Evolutionary conservation across 2,329 filamentous ascomycete genomes (phyloP), one percentile per base, ranked within the genome.

Genomic region (Diplodia seriata): DNA sequence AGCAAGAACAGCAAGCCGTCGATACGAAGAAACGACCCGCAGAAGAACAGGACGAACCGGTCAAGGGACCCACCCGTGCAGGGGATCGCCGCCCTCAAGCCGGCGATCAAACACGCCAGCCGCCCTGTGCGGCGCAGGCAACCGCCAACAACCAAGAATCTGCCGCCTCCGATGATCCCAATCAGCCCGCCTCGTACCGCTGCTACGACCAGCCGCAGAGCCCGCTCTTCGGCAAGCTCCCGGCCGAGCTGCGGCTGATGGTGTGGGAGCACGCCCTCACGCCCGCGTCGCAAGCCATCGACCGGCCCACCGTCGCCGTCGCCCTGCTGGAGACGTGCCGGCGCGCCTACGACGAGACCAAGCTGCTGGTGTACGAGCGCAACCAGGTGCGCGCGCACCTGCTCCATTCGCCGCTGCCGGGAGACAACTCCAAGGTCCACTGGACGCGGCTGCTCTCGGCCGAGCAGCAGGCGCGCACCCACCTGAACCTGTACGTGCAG

Each of bases 401-500:
- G 2, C 59, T 63, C n/a, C 23, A 40, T 47, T 63, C 59, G 29
- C 59, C 59, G 12, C 43, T 51, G 18, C 59, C 59, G 1, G 18
- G 18, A 2, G n/a, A 23, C 15, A 18, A n/a, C n/a, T n/a, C 6
- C 26, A 62, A 51, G 43, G 31, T 9, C 8, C 59, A 63, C 12
- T 63, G 59, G 59, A 63, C 59, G 1, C 47, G 29, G 7, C 12
- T 38, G 18, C 59, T 63, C n/a, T 63, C 59, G 12, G 47, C 47
- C 1, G 47, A 15, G 7, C 29, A 63, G 43, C 59, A 63, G 59
- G 31, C 31, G 11, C 18, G n/a, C n/a, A 51, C 59, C 3, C 59
- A 63, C 47, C 31, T 63, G 43, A 63, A 63, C 15, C 47, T 63
- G 29, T 63, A 63, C 59, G 47, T 63, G n/a, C 59, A 63, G 59